phyloP scores from a whole-genome alignment of 768 basidiomycete genomes.

The Podaxis sp. region DNA sequence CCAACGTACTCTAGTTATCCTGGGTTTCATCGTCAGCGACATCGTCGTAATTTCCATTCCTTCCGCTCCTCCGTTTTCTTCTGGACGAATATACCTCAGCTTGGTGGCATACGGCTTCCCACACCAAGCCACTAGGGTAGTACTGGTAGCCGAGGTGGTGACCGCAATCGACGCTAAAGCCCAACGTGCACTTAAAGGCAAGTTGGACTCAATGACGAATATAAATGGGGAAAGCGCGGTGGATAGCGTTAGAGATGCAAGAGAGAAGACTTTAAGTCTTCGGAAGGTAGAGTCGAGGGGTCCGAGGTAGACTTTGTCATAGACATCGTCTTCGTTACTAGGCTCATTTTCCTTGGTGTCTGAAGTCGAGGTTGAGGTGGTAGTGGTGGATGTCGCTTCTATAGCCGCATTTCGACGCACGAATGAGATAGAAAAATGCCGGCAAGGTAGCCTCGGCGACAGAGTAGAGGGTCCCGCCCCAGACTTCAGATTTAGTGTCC shows the following conservation, averaged over 20 bases:
- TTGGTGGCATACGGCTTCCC: slow-evolving; percentile 72
- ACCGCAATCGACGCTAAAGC: slow-evolving; percentile 70
- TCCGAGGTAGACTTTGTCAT: slow-evolving; percentile 54
- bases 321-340: slow-evolving; percentile 23
- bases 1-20: slow-evolving; percentile 55
- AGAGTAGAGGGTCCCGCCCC: neutral
- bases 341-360: slow-evolving; percentile 7
- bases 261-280: slow-evolving; percentile 78
- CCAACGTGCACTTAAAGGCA: slow-evolving; percentile 67
- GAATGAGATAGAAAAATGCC: neutral
- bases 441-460: neutral
- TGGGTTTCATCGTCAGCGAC: slow-evolving; percentile 55
- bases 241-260: slow-evolving; percentile 73
- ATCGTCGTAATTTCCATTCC: slow-evolving; percentile 71
- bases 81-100: slow-evolving; percentile 50
- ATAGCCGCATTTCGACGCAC: slow-evolving; percentile 2
- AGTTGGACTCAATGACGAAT: slow-evolving; percentile 74
- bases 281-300: slow-evolving; percentile 73
- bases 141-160: slow-evolving; percentile 70
- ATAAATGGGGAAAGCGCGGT: slow-evolving; percentile 74
- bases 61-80: slow-evolving; percentile 41
- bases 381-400: slow-evolving; percentile 1
- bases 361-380: slow-evolving; percentile 12
- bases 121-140: slow-evolving; percentile 68
- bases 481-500: neutral